Evolutionary conservation across 1,284 basidiomycete species (phyloP).

Genomic region (Xerocomus nothofagi): DNA sequence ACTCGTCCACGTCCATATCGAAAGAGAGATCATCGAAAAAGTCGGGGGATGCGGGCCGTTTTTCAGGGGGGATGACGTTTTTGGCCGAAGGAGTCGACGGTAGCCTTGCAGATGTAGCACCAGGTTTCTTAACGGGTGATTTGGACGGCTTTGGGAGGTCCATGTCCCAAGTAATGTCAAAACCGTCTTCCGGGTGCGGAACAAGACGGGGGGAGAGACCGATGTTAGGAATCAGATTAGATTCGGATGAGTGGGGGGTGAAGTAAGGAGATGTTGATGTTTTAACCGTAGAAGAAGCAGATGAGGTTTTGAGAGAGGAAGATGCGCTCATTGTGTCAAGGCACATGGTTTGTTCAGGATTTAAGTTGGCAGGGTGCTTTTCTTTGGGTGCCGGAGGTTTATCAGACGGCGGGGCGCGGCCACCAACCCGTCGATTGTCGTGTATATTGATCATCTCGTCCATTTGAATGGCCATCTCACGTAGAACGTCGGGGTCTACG

Average conservation of each 20-base stretch:
- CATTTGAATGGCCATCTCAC: constrained; percentile 25
- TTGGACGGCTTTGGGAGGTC: constrained; percentile 9
- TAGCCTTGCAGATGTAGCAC: constrained; percentile 2
- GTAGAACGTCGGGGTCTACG: constrained; percentile 31
- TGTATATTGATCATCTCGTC: constrained; percentile 14
- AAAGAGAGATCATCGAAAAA: constrained; percentile 31
- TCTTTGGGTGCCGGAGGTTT: constrained; percentile 7
- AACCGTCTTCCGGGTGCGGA: neutral
- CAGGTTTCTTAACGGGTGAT: neutral
- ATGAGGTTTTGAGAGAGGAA: constrained; percentile 9
- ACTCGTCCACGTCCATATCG: constrained; percentile 31
- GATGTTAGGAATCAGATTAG: constrained; percentile 24
- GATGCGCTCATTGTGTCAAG: constrained; percentile 7
- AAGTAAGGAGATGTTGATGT: constrained; percentile 30
- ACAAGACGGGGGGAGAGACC: constrained; percentile 28
- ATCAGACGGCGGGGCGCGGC: neutral
- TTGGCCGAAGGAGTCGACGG: neutral
- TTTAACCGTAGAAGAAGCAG: constrained; percentile 4
- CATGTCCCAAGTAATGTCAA: constrained; percentile 16
- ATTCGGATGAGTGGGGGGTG: neutral
- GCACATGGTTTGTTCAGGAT: neutral
- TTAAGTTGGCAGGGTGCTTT: neutral
- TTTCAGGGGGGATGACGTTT: neutral
- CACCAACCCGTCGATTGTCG: neutral
- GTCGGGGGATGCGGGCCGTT: constrained; percentile 16